Evolutionary conservation across 352 stramenopile genomes (phyloP), one percentile per base, ranked within the genome.

Genomic region (Phytophthora fragariae): DNA sequence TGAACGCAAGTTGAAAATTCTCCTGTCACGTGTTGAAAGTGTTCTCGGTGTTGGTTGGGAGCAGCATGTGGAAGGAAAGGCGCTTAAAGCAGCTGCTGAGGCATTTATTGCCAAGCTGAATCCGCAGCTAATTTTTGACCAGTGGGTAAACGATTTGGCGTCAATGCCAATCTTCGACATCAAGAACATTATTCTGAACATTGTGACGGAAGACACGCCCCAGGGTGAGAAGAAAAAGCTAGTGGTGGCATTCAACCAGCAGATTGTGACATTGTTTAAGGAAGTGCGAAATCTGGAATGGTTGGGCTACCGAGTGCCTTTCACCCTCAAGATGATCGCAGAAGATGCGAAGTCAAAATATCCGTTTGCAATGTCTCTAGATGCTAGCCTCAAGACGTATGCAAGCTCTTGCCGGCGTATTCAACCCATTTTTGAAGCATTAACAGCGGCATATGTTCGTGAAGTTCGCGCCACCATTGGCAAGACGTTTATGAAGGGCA

Each of bases 211-310:
- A 73, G 79, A 94, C 9, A 93, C 84, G 1, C 75, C 81, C 1
- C 79, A 91, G 56, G 89, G 89, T 29, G 81, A 93, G 70, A 83
- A 77, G 2, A 92, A 91, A 62, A 95, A 95, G 65, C 62, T 97
- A 49, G 83, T 90, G 33, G 91, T 97, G 9, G 91, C 90, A 54
- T 99, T 99, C 85, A 98, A 99, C 74, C 93, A 99, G 70, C 97
- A 99, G 77, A 99, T 98, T 70, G 96, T 99, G 37, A 95, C 95
- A 37, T 80, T 99, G 35, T 99, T 99, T 76, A 99, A 99, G 73
- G 98, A 99, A 86, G 98, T 99, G 50, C 92, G 97, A 44, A 99
- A 99, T 76, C 80, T 99, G 35, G 97, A 99, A 69, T 99, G 97
- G 97, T 78, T 99, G 12, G 97, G 97, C 17, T 99, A 99, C 68